Conservation (phyloP, 2,329 filamentous ascomycete genomes). For the Neodidymelliopsis sp. region DNA sequence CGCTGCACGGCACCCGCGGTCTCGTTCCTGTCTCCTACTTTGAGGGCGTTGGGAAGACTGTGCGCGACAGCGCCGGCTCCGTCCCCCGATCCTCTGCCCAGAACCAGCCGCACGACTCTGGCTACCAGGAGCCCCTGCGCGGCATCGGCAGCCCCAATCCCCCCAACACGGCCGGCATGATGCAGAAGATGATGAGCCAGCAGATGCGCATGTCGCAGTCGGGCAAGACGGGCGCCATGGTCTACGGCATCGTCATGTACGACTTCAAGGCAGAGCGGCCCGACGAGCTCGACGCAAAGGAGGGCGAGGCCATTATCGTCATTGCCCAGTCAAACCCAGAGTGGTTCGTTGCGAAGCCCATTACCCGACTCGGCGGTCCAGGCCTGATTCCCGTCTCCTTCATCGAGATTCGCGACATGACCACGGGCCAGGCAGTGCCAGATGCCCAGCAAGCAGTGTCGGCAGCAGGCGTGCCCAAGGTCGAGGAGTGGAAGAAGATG, state of each 20-base stretch:
- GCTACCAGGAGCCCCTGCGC: conserved; percentile 71
- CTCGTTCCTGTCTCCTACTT: conserved; percentile 95
- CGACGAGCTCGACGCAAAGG: conserved; percentile 95
- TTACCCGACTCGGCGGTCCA: conserved; percentile 92
- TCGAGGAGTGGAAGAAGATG: conserved; percentile 99
- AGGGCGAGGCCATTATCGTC: conserved; percentile 95
- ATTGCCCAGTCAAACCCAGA: conserved; percentile 98
- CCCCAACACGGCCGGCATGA: conserved; percentile 28
- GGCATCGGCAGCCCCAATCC: conserved; percentile 43
- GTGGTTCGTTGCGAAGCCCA: conserved; percentile 99
- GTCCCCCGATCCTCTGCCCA: conserved; percentile 54
- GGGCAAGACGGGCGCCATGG: conserved; percentile 77
- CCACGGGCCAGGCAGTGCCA: conserved; percentile 78
- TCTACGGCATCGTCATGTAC: conserved; percentile 96
- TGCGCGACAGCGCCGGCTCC: conserved; percentile 77
- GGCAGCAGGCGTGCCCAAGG: conserved; percentile 87
- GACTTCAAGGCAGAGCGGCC: conserved; percentile 93
- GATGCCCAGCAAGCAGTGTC: conserved; percentile 87
- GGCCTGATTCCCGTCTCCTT: conserved; percentile 96
- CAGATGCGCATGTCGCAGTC: conserved; percentile 49
- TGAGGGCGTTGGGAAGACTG: conserved; percentile 88
- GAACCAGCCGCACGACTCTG: conserved; percentile 80
- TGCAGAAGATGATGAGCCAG: conserved; percentile 33
- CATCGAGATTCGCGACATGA: conserved; percentile 95
- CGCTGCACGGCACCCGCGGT: conserved; percentile 84